Percentiles rank a stretch among this genome's conserved stretches.
Evolutionary conservation across 2,329 filamentous ascomycete genomes (phyloP).

Genomic region (Cladosporium sp.): DNA sequence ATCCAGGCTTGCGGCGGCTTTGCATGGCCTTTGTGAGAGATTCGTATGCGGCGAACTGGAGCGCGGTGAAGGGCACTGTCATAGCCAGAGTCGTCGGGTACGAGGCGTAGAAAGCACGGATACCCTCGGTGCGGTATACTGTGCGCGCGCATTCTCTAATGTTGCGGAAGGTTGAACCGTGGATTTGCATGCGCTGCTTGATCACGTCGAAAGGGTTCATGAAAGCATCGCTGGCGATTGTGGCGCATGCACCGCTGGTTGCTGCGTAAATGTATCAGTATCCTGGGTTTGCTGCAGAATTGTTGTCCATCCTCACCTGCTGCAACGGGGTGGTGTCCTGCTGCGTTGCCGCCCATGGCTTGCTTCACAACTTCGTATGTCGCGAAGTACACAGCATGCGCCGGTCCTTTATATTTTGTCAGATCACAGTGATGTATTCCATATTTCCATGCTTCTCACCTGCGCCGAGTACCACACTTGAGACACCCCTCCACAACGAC

Average conservation of each 20-base stretch:
- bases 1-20: conserved; percentile 54
- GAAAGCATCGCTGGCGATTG: conserved; percentile 93
- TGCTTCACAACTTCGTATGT: conserved; percentile 98
- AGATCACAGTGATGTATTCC: conserved; percentile 29
- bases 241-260: conserved; percentile 89
- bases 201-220: conserved; percentile 99
- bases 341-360: conserved; percentile 86
- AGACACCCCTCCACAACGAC: conserved; percentile 94
- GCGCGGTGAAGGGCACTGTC: conserved; percentile 96
- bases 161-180: conserved; percentile 88
- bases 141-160: conserved; percentile 84
- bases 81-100: conserved; percentile 98
- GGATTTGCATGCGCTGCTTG: conserved; percentile 99
- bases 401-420: conserved; percentile 55
- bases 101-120: conserved; percentile 94
- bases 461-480: conserved; percentile 92
- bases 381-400: conserved; percentile 96
- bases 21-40: conserved; percentile 94
- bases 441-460: conserved; percentile 55
- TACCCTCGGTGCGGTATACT: conserved; percentile 83
- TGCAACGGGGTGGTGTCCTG: conserved; percentile 88
- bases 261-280: conserved; percentile 58
- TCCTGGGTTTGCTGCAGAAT: background rate
- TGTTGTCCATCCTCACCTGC: conserved; percentile 63
- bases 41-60: conserved; percentile 97